Evolutionary conservation across 2,329 filamentous ascomycete genomes (phyloP).

Genomic region (Chalaropsis ovoidea): DNA sequence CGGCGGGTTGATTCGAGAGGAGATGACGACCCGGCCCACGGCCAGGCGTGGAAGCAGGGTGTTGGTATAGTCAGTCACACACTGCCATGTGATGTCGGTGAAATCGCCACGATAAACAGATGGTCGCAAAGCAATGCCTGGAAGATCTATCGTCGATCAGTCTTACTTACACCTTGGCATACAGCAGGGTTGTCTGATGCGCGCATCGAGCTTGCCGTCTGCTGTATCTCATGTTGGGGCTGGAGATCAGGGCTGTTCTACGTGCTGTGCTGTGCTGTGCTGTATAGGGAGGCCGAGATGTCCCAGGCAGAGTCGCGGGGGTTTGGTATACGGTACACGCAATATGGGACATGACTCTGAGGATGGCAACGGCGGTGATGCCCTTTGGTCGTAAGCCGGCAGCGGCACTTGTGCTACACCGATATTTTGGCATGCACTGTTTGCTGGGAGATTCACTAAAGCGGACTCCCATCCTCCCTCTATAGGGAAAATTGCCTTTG

Average conservation of each 20-base stretch:
- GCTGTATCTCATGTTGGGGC: background rate
- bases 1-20: background rate
- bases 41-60: background rate
- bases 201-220: background rate
- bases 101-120: background rate
- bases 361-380: background rate
- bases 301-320: background rate
- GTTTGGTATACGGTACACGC: background rate
- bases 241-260: background rate
- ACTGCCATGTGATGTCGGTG: background rate
- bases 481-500: constrained; percentile 7
- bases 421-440: background rate
- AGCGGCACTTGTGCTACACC: background rate
- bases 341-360: background rate
- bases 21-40: background rate
- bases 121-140: background rate
- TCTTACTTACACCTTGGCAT: background rate
- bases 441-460: background rate
- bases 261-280: background rate
- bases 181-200: background rate
- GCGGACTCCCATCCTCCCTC: constrained; percentile 13
- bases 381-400: background rate
- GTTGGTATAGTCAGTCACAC: background rate
- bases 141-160: background rate
- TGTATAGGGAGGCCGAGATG: background rate